Evolutionary conservation across 1,139 yeast species (phyloP), one percentile per base, ranked within the genome.

Genomic region (Tardiomyces depauwii): DNA sequence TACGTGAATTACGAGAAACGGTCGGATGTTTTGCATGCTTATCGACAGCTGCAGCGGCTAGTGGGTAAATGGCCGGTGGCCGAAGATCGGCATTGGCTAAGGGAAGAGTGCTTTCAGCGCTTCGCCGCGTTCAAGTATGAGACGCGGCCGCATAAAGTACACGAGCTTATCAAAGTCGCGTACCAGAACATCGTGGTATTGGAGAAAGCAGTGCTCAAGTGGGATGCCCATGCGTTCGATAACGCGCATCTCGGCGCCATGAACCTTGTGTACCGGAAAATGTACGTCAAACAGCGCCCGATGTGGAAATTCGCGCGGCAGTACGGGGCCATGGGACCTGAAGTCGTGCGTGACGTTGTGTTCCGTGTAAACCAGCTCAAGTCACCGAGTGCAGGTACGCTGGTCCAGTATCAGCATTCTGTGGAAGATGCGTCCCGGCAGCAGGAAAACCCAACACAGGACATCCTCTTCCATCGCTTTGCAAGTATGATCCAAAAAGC

Each of bases 61-160:
- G 43, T 49, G 10, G 39, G 43, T 10, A 33, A 33, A 40, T 52
- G 52, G 30, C 41, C 52, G 25, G 60, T 57, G 32, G 59, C 59
- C n/a, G 42, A 54, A 18, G 49, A 55, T 41, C 53, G 59, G 16
- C 32, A 27, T n/a, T 53, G 45, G 41, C 45, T 57, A 18, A 45
- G 48, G 13, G 44, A 47, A 13, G 39, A 46, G 38, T 42, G 49
- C 19, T 46, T 52, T 44, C 59, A 57, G 39, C 42, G 49, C 11
- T 52, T 55, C 42, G 44, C 47, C 14, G 53, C 57, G 3, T 50
- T 45, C 43, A 51, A 52, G 43, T 55, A 53, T 43, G 54, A 51
- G 18, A 46, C 55, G 11, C 40, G 48, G 19, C 23, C 33, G 4
- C 23, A 23, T 2, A 47, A 51, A 25, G 42, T 57, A n/a, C 30